Base-by-base conservation (phyloP, 805 yeast genomes). In the Nakazawaea wyomingensis region DNA sequence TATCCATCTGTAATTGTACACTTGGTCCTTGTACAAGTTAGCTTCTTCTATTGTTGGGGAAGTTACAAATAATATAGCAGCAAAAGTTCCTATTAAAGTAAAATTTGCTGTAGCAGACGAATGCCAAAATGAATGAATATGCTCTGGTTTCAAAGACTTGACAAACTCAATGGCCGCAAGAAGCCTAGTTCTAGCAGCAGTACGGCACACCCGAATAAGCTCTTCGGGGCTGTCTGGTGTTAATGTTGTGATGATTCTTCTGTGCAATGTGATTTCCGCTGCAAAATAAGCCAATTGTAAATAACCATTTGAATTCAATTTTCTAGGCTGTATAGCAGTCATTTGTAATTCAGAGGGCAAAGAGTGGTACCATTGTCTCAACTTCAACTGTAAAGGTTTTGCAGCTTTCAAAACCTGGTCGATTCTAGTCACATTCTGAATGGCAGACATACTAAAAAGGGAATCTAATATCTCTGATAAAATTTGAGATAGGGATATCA, bases 101-200 rank as follows among this genome's bases (percentile, higher is more conserved):
- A 90, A 78, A 54, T 86, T 87, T 11, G 84, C 72, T 0, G 93
- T 72, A 0, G 96, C 76, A 1, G 89, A 78, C 1, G 89, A 77
- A 61, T 86, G 93, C 96, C 96, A 90, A 59, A 88, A 89, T 9
- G 95, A 78, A 56, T 82, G 90, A 37, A 87, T 71, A 55, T 88
- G 95, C 51, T 88, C 96, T 8, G 84, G 82, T 51, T 80, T 82
- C 58, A 90, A 69, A 47, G 79, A 82, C 39, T 82, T 66, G 8
- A 86, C 80, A 59, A 87, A 85, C 42, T 85, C 93, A 47, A 85
- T 76, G 0, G 96, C 86, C 0, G 96, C 96, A 6, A 76, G 63
- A 14, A 90, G 67, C 54, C 98, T 68, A 1, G 95, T 83, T 45
- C 74, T 78, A 1, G 96, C 97, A 0, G 96, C 96, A 22, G 82